Evolutionary conservation across 176 grass and related monocot genomes (phyloP).

Genomic region (Zizania latifolia): DNA sequence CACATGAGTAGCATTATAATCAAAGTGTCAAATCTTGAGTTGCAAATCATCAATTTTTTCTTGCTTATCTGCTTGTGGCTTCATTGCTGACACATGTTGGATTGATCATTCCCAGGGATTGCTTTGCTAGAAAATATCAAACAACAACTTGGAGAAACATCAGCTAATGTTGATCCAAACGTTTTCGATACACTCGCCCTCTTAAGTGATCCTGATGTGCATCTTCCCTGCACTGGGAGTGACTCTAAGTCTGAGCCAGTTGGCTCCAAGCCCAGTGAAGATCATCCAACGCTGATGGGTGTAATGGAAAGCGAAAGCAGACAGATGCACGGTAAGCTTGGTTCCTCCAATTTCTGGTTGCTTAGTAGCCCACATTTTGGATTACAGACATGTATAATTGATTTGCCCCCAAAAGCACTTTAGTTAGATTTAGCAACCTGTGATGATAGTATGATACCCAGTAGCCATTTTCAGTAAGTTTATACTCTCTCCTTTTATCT

Average conservation of each 20-base stretch:
- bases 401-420: neutral
- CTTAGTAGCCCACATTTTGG: neutral
- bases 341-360: neutral
- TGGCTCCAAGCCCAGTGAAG: neutral
- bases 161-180: slow-evolving; percentile 19
- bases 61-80: too few species aligned
- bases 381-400: neutral
- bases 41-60: too few species aligned
- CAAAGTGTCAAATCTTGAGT: too few species aligned
- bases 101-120: slow-evolving; percentile 29
- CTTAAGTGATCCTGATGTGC: neutral
- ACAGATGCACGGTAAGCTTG: slow-evolving; percentile 40
- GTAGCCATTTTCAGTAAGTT: neutral
- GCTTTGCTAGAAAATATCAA: slow-evolving; percentile 54
- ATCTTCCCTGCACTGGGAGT: neutral
- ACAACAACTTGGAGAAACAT: slow-evolving; percentile 14
- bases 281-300: neutral
- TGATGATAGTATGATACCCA: too few species aligned
- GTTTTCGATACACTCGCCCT: slow-evolving; percentile 38
- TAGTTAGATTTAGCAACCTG: neutral
- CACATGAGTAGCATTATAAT: too few species aligned
- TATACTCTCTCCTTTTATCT: neutral
- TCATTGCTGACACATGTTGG: neutral
- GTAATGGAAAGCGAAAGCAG: slow-evolving; percentile 16
- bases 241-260: neutral